Conservation (phyloP, 495 filamentous ascomycete species). For the Penicillium macrosclerotiorum region DNA sequence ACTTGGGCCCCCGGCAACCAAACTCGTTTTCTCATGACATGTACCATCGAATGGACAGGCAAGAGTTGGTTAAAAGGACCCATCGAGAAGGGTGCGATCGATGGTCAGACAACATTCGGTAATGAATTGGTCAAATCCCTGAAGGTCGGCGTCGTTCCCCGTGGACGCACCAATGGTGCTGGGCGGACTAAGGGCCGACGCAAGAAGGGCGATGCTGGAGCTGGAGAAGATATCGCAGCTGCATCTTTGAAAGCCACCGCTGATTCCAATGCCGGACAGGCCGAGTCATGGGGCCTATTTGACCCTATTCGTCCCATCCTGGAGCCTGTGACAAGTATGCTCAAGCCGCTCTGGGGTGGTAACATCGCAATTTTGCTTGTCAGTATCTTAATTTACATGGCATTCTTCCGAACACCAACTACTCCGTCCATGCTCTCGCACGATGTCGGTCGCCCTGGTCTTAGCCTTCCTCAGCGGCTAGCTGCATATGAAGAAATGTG, state of each 20-base stretch:
- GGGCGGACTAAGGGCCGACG: conserved; percentile 47
- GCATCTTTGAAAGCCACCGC: conserved; percentile 45
- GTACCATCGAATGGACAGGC: conserved; percentile 90
- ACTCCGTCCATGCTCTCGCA: conserved; percentile 31
- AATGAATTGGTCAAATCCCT: conserved; percentile 72
- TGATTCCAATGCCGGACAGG: conserved; percentile 36
- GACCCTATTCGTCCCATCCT: conserved; percentile 72
- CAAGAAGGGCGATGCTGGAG: conserved; percentile 52
- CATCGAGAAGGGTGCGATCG: conserved; percentile 92
- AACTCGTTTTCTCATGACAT: conserved; percentile 81
- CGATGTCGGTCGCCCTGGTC: conserved; percentile 37
- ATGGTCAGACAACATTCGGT: conserved; percentile 80
- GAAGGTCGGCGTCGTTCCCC: conserved; percentile 67
- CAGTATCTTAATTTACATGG: conserved; percentile 53
- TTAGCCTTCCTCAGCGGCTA: conserved; percentile 58
- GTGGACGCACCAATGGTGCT: conserved; percentile 43
- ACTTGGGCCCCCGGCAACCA: conserved; percentile 84
- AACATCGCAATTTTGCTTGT: conserved; percentile 56
- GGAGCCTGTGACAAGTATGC: conserved; percentile 66
- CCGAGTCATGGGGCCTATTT: conserved; percentile 71
- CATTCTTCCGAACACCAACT: conserved; percentile 58
- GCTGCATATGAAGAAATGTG: conserved; percentile 94
- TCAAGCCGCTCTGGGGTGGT: conserved; percentile 67
- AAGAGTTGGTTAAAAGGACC: conserved; percentile 98
- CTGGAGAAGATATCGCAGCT: conserved; percentile 28